Evolutionary conservation across 495 filamentous ascomycete species (phyloP).

Genomic region (Chaetomium cochliodes): DNA sequence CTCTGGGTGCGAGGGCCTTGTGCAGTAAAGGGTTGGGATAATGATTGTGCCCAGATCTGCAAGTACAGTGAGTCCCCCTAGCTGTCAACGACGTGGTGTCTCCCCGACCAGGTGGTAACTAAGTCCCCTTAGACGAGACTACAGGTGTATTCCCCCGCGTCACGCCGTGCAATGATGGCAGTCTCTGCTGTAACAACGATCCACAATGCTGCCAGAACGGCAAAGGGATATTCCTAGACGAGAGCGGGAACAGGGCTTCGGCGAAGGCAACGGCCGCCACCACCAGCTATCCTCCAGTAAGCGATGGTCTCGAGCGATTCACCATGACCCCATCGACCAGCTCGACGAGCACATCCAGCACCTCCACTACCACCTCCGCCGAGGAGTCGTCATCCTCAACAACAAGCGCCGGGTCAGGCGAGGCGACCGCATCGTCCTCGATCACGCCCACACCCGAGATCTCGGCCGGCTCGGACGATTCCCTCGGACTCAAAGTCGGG

Average conservation of each 20-base stretch:
- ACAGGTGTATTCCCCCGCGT: slow-evolving; percentile 29
- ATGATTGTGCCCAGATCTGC: slow-evolving; percentile 33
- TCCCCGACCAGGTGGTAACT: neutral
- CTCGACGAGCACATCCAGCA: neutral
- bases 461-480: neutral
- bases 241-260: slow-evolving; percentile 22
- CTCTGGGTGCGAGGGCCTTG: slow-evolving; percentile 32
- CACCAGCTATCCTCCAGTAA: slow-evolving; percentile 23
- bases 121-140: slow-evolving; percentile 17
- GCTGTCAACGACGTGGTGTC: neutral
- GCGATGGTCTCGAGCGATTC: neutral
- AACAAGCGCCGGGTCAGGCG: neutral
- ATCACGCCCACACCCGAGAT: neutral
- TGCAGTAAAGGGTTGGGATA: slow-evolving; percentile 23
- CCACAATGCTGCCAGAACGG: slow-evolving; percentile 29
- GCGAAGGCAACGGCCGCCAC: slow-evolving; percentile 15
- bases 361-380: neutral
- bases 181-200: slow-evolving; percentile 35
- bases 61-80: slow-evolving; percentile 29
- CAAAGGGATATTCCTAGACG: slow-evolving; percentile 30
- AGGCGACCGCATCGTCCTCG: neutral
- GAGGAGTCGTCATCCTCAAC: neutral
- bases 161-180: slow-evolving; percentile 28
- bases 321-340: neutral
- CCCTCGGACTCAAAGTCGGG: neutral